Conservation (phyloP, 805 yeast species). For the Saccharomycopsis malanga region DNA sequence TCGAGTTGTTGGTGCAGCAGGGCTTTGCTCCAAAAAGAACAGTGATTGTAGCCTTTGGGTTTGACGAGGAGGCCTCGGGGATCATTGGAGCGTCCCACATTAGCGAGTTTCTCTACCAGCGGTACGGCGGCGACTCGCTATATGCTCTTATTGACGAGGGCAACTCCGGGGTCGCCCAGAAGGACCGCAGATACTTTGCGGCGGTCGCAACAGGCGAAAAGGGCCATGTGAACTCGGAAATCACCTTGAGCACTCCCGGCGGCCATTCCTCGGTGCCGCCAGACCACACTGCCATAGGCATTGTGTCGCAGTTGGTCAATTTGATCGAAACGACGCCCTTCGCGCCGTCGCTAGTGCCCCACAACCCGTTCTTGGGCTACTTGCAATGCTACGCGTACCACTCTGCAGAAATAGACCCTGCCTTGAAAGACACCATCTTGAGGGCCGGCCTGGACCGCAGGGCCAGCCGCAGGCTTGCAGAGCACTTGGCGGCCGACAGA, state of each 20-base stretch:
- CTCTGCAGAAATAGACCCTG: slow-evolving; percentile 28
- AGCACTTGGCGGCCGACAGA: slow-evolving; percentile 22
- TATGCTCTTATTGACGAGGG: slow-evolving; percentile 73
- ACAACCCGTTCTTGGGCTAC: slow-evolving; percentile 53
- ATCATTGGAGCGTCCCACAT: slow-evolving; percentile 51
- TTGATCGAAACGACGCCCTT: slow-evolving; percentile 53
- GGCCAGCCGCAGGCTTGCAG: slow-evolving; percentile 32
- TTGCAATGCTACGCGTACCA: slow-evolving; percentile 61
- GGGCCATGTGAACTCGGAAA: slow-evolving; percentile 47
- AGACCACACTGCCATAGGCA: slow-evolving; percentile 73
- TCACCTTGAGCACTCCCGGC: slow-evolving; percentile 55
- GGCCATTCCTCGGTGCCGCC: slow-evolving; percentile 84
- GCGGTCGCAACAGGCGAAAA: slow-evolving; percentile 55
- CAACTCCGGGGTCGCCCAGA: slow-evolving; percentile 32
- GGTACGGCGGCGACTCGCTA: slow-evolving; percentile 55
- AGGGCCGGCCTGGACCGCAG: slow-evolving; percentile 31
- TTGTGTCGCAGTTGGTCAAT: slow-evolving; percentile 51
- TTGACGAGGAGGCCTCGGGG: slow-evolving; percentile 75
- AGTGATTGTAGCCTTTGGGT: slow-evolving; percentile 60
- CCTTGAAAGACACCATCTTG: slow-evolving; percentile 28
- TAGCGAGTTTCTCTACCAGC: slow-evolving; percentile 38
- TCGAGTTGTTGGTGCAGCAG: slow-evolving; percentile 46
- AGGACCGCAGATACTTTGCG: slow-evolving; percentile 44
- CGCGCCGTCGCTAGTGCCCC: slow-evolving; percentile 37
- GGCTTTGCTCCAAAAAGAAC: slow-evolving; percentile 58